A percentile compares a stretch with the other conserved stretches of the same genome.
Conservation (phyloP, 371 early-diverging fungal species). For the Nematocida ausubeli region DNA sequence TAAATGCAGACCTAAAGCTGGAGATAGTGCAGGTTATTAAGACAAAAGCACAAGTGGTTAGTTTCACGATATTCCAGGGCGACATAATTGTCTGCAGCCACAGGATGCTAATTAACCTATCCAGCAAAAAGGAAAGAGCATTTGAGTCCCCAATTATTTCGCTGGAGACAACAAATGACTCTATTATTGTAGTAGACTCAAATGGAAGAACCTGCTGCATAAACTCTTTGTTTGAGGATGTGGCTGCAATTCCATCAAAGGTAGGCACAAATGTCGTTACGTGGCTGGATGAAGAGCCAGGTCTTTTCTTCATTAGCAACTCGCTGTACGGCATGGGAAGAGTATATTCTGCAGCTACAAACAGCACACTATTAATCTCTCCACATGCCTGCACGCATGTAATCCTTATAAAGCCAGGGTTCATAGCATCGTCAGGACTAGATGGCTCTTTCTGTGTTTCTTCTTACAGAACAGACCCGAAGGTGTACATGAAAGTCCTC, state of each 20-base stretch:
- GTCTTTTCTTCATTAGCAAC: constrained; percentile 49
- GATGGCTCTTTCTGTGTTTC: constrained; percentile 50
- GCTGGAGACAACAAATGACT: constrained; percentile 19
- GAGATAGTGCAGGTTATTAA: neutral
- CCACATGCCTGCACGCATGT: constrained; percentile 48
- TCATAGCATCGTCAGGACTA: constrained; percentile 43
- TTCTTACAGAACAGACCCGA: constrained; percentile 47
- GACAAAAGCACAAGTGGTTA: constrained; percentile 18
- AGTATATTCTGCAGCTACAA: neutral
- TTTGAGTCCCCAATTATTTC: constrained; percentile 40
- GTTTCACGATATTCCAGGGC: constrained; percentile 31
- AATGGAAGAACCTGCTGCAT: constrained; percentile 35
- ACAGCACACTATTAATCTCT: constrained; percentile 23
- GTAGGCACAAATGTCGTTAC: constrained; percentile 39
- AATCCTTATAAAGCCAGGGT: constrained; percentile 38
- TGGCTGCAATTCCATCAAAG: constrained; percentile 24
- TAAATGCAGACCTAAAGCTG: neutral
- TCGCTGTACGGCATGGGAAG: constrained; percentile 52
- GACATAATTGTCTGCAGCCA: constrained; percentile 31
- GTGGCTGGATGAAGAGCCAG: constrained; percentile 24
- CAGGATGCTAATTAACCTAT: constrained; percentile 24
- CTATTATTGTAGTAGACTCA: constrained; percentile 34
- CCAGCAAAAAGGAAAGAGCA: constrained; percentile 24
- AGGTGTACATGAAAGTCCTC: constrained; percentile 55
- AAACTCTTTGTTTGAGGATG: constrained; percentile 4